Evolutionary conservation across 2,329 filamentous ascomycete genomes (phyloP).

Genomic region (Chalaropsis ovoidea): DNA sequence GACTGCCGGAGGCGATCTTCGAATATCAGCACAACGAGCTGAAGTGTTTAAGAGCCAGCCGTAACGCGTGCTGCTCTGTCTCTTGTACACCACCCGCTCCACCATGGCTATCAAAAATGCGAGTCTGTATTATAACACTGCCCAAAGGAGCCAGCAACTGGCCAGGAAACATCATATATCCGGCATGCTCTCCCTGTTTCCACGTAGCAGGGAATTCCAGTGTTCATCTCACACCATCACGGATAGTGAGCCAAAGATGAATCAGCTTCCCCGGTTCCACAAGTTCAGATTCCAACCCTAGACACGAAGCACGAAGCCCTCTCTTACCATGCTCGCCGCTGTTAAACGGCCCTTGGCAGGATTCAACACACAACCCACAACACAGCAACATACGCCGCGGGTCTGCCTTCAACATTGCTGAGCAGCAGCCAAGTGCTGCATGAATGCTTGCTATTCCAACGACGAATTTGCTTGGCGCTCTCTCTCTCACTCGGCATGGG

Average conservation of each 20-base stretch:
- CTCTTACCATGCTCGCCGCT: neutral
- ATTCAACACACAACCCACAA: neutral
- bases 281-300: constrained; percentile 8
- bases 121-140: neutral
- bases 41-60: neutral
- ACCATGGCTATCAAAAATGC: neutral
- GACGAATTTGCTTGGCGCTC: neutral
- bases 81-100: neutral
- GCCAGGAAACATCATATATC: neutral
- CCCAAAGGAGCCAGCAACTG: neutral
- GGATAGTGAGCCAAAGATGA: neutral
- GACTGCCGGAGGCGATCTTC: neutral
- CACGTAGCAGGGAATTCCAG: neutral
- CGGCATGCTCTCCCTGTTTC: neutral
- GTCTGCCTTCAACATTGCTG: no score
- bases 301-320: neutral
- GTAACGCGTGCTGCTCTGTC: neutral
- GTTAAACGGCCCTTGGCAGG: neutral
- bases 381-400: neutral
- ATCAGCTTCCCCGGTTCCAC: constrained; percentile 1
- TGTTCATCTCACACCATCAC: neutral
- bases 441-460: neutral
- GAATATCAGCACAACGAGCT: neutral
- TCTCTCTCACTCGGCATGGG: neutral
- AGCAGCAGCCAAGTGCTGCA: neutral